Percentiles rank a stretch among this genome's conserved stretches.
Evolutionary conservation across 345 rosid genomes (phyloP).

Genomic region (Triadica sebifera): DNA sequence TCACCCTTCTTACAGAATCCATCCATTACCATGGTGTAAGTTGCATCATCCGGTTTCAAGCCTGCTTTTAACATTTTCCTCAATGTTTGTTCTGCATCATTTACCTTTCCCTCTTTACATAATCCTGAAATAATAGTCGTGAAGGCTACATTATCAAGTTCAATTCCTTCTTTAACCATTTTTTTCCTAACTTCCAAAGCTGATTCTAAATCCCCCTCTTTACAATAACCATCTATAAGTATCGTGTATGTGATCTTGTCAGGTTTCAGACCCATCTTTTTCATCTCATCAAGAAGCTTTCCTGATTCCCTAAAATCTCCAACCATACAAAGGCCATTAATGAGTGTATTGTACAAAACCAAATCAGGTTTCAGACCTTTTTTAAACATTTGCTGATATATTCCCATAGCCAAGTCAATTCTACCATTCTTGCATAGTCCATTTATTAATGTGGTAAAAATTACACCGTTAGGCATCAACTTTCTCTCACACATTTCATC

Average conservation of each 20-base stretch:
- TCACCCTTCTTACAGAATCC: slow-evolving; percentile 76
- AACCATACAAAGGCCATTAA: slow-evolving; percentile 58
- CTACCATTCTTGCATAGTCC: slow-evolving; percentile 66
- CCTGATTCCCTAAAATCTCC: slow-evolving; percentile 53
- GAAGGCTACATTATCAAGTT: slow-evolving; percentile 59
- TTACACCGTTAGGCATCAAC: slow-evolving; percentile 55
- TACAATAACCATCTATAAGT: slow-evolving; percentile 73
- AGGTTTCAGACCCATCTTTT: slow-evolving; percentile 47
- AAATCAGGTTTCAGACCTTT: slow-evolving; percentile 58
- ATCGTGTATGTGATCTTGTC: slow-evolving; percentile 71
- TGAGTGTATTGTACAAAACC: slow-evolving; percentile 56
- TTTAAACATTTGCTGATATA: slow-evolving; percentile 48
- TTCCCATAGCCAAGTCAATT: slow-evolving; percentile 49
- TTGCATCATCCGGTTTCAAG: slow-evolving; percentile 60
- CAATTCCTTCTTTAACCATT: slow-evolving; percentile 52
- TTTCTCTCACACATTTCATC: slow-evolving; percentile 57
- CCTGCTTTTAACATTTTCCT: slow-evolving; percentile 64
- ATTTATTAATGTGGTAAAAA: slow-evolving; percentile 61
- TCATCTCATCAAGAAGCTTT: slow-evolving; percentile 61
- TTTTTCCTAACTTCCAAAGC: slow-evolving; percentile 48
- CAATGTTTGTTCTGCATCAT: slow-evolving; percentile 65
- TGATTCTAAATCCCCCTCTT: slow-evolving; percentile 58
- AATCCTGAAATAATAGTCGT: slow-evolving; percentile 65
- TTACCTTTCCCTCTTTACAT: slow-evolving; percentile 53
- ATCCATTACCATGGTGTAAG: slow-evolving; percentile 76